Evolutionary conservation across 2,329 filamentous ascomycete species (phyloP).

Genomic region (Xylariales sp.): DNA sequence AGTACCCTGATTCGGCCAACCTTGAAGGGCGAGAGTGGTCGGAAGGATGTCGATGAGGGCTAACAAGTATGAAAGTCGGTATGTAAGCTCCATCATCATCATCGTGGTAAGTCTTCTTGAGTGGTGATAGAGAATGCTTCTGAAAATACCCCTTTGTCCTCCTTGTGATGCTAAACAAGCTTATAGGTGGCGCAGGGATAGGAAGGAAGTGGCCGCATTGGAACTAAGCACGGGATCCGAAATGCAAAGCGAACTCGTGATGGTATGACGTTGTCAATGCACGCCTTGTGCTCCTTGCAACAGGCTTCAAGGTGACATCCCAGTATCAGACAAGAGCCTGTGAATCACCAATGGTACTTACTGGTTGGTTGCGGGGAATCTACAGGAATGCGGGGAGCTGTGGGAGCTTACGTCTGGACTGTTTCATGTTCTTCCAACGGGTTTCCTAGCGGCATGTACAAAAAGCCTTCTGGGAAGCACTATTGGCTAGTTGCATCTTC

Average conservation of each 20-base stretch:
- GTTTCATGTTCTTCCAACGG: too few relatives aligned
- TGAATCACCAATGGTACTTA: background rate
- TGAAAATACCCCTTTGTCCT: too few relatives aligned
- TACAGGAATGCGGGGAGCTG: background rate
- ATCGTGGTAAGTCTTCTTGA: background rate
- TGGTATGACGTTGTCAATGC: background rate
- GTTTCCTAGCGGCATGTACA: too few relatives aligned
- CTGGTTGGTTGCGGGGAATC: background rate
- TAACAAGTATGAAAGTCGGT: background rate
- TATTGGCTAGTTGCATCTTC: background rate
- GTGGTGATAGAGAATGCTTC: too few relatives aligned
- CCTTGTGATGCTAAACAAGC: too few relatives aligned
- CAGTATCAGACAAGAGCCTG: background rate
- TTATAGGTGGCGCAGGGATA: too few relatives aligned
- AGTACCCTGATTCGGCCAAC: constrained; percentile 31
- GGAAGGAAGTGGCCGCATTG: too few relatives aligned
- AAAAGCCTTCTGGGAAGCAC: too few relatives aligned
- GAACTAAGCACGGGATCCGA: too few relatives aligned
- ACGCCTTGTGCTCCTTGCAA: background rate
- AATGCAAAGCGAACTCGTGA: constrained; percentile 5
- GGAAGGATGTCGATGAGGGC: background rate
- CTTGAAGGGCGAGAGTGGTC: constrained; percentile 28
- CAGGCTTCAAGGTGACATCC: background rate
- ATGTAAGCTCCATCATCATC: background rate
- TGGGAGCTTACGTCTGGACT: too few relatives aligned